Evolutionary conservation across 2,329 filamentous ascomycete genomes (phyloP).

Genomic region (Colletotrichum graminicola): DNA sequence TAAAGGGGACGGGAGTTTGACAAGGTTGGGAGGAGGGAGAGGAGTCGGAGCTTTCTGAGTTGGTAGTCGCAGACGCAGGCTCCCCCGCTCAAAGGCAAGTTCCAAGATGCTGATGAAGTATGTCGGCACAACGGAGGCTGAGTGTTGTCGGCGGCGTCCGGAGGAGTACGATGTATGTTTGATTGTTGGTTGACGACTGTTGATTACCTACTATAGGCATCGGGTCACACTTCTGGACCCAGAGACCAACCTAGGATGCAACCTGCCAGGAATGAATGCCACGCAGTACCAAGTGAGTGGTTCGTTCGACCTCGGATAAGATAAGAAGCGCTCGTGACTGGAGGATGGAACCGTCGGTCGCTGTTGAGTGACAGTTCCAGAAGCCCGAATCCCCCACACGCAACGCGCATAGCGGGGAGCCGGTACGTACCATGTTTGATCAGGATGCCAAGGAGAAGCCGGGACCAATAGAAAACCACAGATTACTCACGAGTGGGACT

Average conservation of each 20-base stretch:
- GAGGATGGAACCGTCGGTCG: slow-evolving; percentile 21
- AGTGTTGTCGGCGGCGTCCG: not conserved
- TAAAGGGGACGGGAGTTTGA: not conserved
- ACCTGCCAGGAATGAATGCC: not conserved
- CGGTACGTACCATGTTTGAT: slow-evolving; percentile 2
- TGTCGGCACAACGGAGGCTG: not conserved
- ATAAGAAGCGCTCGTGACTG: slow-evolving; percentile 12
- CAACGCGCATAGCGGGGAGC: not conserved
- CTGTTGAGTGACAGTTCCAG: slow-evolving; percentile 4
- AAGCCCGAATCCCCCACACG: slow-evolving; percentile 16
- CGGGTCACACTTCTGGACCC: not conserved
- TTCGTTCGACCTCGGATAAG: slow-evolving; percentile 24
- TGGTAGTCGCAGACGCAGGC: slow-evolving; percentile 6
- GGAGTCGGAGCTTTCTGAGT: slow-evolving; percentile 5
- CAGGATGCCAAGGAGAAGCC: not conserved
- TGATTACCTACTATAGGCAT: not conserved
- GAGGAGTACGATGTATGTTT: not conserved
- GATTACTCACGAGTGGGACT: slow-evolving; percentile 34
- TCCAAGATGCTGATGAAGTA: slow-evolving; percentile 8
- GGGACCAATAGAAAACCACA: slow-evolving; percentile 18
- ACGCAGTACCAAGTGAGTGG: not conserved
- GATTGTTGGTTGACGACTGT: no score
- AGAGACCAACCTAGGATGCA: no score
- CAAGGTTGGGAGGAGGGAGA: not conserved
- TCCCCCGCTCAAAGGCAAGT: slow-evolving; percentile 8